phyloP scores from a whole-genome alignment of 257 asterid genomes.

The Petrea volubilis region DNA sequence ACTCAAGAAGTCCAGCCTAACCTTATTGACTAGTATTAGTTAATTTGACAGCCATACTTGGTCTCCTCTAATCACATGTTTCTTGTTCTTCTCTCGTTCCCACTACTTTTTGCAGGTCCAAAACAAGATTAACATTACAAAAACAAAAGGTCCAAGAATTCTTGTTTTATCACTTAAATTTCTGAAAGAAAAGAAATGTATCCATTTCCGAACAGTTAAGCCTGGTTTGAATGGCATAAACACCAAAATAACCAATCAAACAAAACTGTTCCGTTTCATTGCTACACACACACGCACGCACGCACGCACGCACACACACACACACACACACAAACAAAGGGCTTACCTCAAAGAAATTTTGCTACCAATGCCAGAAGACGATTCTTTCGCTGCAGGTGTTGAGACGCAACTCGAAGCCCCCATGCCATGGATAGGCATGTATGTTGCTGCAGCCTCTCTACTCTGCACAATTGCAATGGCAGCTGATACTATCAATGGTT shows the following conservation, averaged over 20 bases:
- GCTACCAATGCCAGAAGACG: constrained; percentile 26
- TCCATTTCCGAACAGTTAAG: not conserved
- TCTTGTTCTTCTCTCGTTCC: not conserved
- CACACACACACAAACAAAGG: not conserved
- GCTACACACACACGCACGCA: too few relatives aligned
- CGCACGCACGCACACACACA: too few relatives aligned
- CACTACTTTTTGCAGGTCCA: not conserved
- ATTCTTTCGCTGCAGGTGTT: constrained; percentile 19
- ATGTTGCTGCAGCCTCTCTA: constrained; percentile 39
- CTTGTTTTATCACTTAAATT: not conserved
- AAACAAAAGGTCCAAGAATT: constrained; percentile 1
- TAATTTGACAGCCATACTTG: not conserved
- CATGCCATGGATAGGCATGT: constrained; percentile 49
- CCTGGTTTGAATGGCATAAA: not conserved
- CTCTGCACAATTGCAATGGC: constrained; percentile 42
- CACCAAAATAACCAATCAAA: constrained; percentile 9
- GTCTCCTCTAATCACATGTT: too few relatives aligned
- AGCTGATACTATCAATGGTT: constrained; percentile 29
- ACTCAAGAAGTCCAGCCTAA: not conserved
- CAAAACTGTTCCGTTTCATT: not conserved
- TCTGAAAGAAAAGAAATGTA: not conserved
- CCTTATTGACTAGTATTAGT: not conserved
- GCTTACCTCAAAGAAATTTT: constrained; percentile 19
- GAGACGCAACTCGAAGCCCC: constrained; percentile 39
- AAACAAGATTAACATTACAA: not conserved